Evolutionary conservation across 768 basidiomycete genomes (phyloP).

Genomic region (Lyophyllum decastes): DNA sequence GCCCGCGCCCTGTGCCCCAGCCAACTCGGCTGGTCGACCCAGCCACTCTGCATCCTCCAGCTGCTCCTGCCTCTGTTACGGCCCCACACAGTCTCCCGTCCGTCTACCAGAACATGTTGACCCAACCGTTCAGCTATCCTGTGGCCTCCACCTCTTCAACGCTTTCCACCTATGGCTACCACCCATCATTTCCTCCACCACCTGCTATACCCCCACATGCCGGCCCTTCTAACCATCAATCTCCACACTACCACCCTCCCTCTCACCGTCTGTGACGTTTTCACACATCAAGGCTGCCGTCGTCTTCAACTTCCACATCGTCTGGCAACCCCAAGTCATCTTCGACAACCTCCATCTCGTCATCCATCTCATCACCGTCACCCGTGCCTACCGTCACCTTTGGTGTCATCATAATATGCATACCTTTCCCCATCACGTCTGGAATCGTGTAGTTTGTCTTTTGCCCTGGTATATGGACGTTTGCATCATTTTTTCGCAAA

Average conservation of each 20-base stretch:
- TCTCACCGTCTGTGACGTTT: background rate
- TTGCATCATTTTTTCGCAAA: constrained; percentile 12
- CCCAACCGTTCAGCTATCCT: background rate
- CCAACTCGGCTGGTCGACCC: no score
- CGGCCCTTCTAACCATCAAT: background rate
- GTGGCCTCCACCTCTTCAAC: background rate
- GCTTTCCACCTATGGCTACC: no score
- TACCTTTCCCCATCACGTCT: constrained; percentile 1
- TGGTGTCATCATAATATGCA: background rate
- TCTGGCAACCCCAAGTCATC: background rate
- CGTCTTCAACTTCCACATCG: constrained; percentile 1
- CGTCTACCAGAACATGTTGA: background rate
- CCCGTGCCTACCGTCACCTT: background rate
- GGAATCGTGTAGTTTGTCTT: background rate
- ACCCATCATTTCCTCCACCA: background rate
- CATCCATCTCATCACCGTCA: background rate
- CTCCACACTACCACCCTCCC: background rate
- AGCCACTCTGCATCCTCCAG: background rate
- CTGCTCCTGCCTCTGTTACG: background rate
- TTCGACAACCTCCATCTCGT: background rate
- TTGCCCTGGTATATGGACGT: constrained; percentile 5
- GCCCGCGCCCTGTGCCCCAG: background rate
- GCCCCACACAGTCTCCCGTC: background rate
- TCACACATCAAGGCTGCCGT: constrained; percentile 7
- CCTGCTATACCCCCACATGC: no score